phyloP scores from a whole-genome alignment of 345 rosid genomes.

The Kandelia obovata region DNA sequence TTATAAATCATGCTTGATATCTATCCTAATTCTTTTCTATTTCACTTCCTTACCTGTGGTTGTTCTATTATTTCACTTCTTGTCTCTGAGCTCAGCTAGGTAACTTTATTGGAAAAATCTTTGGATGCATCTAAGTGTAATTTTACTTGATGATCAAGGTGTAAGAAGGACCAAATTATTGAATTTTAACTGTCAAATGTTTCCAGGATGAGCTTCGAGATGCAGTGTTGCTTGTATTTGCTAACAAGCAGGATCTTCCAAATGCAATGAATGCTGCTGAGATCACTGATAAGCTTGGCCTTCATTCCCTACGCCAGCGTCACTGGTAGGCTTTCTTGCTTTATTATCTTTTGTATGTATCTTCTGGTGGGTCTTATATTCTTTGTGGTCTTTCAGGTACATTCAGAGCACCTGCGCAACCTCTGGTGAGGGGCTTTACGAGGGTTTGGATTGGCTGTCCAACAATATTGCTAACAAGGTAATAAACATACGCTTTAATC shows the following conservation, averaged over 20 bases:
- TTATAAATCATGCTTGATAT: no score
- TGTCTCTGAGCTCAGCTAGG: no score
- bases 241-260: constrained; percentile 7
- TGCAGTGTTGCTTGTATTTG: constrained; percentile 6
- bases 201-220: constrained; percentile 5
- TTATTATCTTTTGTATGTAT: background rate
- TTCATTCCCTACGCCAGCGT: constrained; percentile 3
- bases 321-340: background rate
- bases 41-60: no score
- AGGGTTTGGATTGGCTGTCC: constrained; percentile 3
- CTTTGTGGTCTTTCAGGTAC: background rate
- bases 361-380: background rate
- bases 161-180: no score
- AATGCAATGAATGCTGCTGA: constrained; percentile 7
- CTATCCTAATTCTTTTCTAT: no score
- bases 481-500: background rate
- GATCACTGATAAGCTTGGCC: constrained; percentile 6
- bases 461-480: constrained; percentile 6
- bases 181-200: background rate
- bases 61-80: no score
- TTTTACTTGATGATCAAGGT: no score
- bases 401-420: constrained; percentile 3
- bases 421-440: constrained; percentile 5
- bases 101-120: no score
- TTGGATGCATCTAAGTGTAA: no score